A percentile compares a stretch with the other conserved stretches of the same genome.
Conservation (phyloP, 768 basidiomycete genomes). For the Paxillus involutus region DNA sequence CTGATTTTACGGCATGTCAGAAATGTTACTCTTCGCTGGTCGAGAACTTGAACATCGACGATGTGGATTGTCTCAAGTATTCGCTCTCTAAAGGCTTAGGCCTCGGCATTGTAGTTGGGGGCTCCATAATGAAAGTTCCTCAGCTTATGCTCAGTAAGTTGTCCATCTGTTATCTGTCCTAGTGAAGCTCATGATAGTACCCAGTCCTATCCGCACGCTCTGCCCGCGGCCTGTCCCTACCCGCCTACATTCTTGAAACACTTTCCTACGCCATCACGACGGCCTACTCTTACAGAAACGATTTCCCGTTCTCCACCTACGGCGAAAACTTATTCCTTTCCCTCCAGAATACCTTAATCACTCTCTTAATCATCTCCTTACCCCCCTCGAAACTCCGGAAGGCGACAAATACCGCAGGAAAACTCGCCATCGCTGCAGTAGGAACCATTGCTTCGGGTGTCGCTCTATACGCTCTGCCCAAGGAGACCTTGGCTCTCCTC, state of each 20-base stretch:
- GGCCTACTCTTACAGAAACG: conserved; percentile 80
- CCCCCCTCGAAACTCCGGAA: conserved; percentile 33
- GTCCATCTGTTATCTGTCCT: neutral
- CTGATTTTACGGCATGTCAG: conserved; percentile 37
- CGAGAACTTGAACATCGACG: conserved; percentile 75
- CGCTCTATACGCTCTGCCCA: conserved; percentile 49
- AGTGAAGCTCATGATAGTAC: neutral
- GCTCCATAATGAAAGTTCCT: conserved; percentile 94
- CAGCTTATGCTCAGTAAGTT: conserved; percentile 81
- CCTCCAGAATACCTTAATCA: conserved; percentile 85
- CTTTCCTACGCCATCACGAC: conserved; percentile 87
- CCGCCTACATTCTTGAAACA: conserved; percentile 89
- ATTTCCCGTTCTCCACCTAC: conserved; percentile 95
- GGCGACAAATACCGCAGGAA: conserved; percentile 27
- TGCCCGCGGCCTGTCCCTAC: conserved; percentile 83
- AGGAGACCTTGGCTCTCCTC: conserved; percentile 57
- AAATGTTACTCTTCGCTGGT: conserved; percentile 90
- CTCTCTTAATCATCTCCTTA: conserved; percentile 80
- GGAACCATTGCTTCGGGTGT: conserved; percentile 35
- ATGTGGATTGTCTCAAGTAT: conserved; percentile 87
- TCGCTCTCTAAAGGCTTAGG: conserved; percentile 91
- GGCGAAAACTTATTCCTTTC: conserved; percentile 97
- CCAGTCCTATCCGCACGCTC: conserved; percentile 71
- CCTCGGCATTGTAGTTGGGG: conserved; percentile 88
- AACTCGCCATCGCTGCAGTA: conserved; percentile 31